Percentiles rank a stretch among this genome's conserved stretches.
These are phyloP conservation scores for Cyphellophora attinorum DNA, from an alignment of 2,329 filamentous ascomycete species.

Conservation along the genomic window DNA sequence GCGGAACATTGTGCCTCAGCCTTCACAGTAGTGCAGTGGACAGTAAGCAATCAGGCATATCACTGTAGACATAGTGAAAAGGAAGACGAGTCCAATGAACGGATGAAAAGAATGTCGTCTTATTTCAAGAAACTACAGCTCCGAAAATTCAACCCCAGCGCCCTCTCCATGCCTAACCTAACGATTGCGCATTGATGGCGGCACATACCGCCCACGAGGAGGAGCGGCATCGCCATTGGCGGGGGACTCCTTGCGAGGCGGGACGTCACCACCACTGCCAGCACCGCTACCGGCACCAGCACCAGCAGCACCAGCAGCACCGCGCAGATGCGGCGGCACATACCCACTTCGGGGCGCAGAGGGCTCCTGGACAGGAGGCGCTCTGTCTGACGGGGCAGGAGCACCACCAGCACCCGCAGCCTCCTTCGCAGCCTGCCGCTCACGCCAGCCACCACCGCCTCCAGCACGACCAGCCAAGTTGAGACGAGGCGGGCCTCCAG, in stretches of 20 bases:
- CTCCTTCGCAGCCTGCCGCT: constrained; percentile 46
- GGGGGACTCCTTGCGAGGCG: constrained; percentile 13
- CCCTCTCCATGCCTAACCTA: too few species aligned
- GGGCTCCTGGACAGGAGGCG: constrained; percentile 3
- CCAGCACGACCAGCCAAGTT: constrained; percentile 42
- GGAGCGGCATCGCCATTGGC: constrained; percentile 10
- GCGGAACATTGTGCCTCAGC: background rate
- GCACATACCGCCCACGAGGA: constrained; percentile 13
- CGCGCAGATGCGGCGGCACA: constrained; percentile 31
- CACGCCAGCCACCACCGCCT: constrained; percentile 46
- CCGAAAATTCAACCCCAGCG: too few species aligned
- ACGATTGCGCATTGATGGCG: constrained; percentile 16
- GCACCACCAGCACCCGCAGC: constrained; percentile 9
- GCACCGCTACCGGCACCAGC: constrained; percentile 24
- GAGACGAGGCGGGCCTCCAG: constrained; percentile 37
- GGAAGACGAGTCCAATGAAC: too few species aligned
- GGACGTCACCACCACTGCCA: constrained; percentile 20
- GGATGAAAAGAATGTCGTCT: too few species aligned
- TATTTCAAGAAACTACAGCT: too few species aligned
- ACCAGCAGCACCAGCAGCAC: background rate
- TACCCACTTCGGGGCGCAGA: constrained; percentile 15
- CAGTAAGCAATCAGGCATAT: too few species aligned
- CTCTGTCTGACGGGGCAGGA: constrained; percentile 3
- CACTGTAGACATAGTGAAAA: too few species aligned
- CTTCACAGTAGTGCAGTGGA: background rate